A percentile compares a stretch with the other conserved stretches of the same genome.
phyloP scores from a whole-genome alignment of 23 red algal genomes.

The Pyropia haitanensis region DNA sequence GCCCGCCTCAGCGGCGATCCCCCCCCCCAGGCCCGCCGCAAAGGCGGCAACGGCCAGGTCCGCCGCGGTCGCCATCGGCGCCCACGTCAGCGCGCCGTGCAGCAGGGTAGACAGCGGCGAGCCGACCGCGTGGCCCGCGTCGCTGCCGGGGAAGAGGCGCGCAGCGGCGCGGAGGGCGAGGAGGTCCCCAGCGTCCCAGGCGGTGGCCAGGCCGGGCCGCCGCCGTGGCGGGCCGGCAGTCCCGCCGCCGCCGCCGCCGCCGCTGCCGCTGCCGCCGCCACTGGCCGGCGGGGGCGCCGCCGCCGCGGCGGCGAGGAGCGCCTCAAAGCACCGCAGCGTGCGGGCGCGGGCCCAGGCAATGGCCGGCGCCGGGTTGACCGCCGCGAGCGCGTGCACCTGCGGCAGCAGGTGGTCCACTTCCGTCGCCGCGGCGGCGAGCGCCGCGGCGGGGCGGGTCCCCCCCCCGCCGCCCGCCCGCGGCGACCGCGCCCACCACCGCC shows the following conservation, averaged over 20 bases:
- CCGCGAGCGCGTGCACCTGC: neutral
- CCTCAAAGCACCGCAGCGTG: neutral
- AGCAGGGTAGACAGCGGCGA: neutral
- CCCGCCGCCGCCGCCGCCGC: too few species aligned
- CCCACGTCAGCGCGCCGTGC: neutral
- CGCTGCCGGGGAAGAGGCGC: slow-evolving; percentile 1
- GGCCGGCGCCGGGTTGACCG: neutral
- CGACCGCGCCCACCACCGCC: too few species aligned
- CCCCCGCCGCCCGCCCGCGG: too few species aligned
- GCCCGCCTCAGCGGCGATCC: neutral
- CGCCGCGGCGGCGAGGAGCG: neutral
- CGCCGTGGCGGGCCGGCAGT: too few species aligned
- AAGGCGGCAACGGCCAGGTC: neutral
- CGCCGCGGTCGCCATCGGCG: neutral
- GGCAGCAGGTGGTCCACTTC: too few species aligned
- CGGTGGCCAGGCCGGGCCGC: neutral
- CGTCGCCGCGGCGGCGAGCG: too few species aligned
- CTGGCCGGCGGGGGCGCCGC: too few species aligned
- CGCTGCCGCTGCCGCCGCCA: too few species aligned
- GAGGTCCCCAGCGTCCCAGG: neutral
- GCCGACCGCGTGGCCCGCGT: neutral
- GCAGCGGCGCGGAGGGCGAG: neutral
- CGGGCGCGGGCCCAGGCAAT: slow-evolving; percentile 2
- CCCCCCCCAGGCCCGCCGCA: neutral
- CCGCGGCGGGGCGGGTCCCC: too few species aligned